phyloP scores from a whole-genome alignment of 1,284 basidiomycete genomes.

The Microbotryum scabiosae region DNA sequence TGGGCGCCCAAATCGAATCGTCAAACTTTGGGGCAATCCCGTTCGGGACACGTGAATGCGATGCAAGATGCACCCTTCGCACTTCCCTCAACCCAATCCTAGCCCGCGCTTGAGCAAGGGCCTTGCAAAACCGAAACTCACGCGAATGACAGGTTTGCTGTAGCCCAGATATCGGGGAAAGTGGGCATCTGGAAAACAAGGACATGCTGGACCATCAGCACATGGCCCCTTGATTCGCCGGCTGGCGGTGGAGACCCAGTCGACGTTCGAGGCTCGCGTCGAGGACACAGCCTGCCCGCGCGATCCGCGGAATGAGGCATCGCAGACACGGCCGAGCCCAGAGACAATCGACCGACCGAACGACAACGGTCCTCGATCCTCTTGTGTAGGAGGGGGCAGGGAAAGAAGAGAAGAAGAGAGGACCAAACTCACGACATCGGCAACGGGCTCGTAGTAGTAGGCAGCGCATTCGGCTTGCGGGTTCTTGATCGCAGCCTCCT shows the following conservation, averaged over 20 bases:
- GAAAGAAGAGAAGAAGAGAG: background rate
- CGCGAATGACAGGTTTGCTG: conserved; percentile 5
- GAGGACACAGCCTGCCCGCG: too few relatives aligned
- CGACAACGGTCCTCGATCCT: background rate
- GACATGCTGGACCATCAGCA: background rate
- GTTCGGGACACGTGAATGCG: background rate
- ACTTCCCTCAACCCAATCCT: too few relatives aligned
- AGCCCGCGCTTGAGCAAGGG: too few relatives aligned
- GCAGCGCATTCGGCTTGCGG: conserved; percentile 3
- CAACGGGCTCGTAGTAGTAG: conserved; percentile 11
- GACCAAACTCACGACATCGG: conserved; percentile 3
- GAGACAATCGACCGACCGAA: too few relatives aligned
- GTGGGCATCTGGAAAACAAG: conserved; percentile 3
- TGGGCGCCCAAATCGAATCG: background rate
- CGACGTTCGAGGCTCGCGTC: too few relatives aligned
- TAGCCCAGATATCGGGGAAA: conserved; percentile 16
- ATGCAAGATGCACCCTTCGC: too few relatives aligned
- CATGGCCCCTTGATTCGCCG: background rate
- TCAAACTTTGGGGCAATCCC: too few relatives aligned
- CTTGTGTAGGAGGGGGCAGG: background rate
- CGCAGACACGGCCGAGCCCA: too few relatives aligned
- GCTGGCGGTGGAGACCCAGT: too few relatives aligned
- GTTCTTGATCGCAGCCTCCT: conserved; percentile 8
- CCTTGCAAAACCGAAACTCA: background rate
- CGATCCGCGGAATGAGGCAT: too few relatives aligned